Base-by-base conservation (phyloP, 2,329 filamentous ascomycete genomes). In the Cladosporium colombiae region DNA sequence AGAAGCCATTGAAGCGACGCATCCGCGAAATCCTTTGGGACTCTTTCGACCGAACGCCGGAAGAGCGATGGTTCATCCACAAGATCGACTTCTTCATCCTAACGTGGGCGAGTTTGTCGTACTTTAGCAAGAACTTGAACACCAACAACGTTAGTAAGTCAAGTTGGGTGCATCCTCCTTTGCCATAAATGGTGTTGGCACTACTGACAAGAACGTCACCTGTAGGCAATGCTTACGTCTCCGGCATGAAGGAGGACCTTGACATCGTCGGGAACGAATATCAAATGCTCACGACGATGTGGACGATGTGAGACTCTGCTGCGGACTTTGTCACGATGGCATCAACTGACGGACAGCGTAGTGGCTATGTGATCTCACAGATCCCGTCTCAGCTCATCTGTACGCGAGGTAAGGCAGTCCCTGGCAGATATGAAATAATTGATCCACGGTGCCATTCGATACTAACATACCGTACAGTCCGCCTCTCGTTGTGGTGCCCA, bases 201-300 rank as follows among this genome's bases (percentile, higher is more conserved):
- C 2, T 1, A 8, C 37, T 44, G 37, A 44, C 16, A n/a, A 3
- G 18, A 73, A 4, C 5, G 35, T 18, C 5, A 40, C 16, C 14
- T 58, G 68, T 72, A 55, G 81, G 78, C 68, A 81, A 80, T 74
- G 78, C 81, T 13, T 83, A 80, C 66, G 79, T 82, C 5, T 81
- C 78, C 23, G 81, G 81, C 31, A 83, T 82, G 81, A 78, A 85
- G 70, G 82, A 85, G 69, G 84, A 86, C 62, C 74, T 87, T 0
- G 71, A 76, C 1, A 74, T 87, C 18, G 81, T 82, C 52, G 79
- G 81, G 1, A 87, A 87, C 67, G 77, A 88, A 62, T 77, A 86
- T 33, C 53, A 56, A 18, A 56, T 56, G 53, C 53, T 56, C 53
- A 56, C 29, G 29, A 56, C 53, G 13, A 56, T 56, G 53, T 52